Percentiles rank a stretch among this genome's conserved stretches.
These are phyloP conservation scores for Penicillium sp. DNA, from an alignment of 2,329 filamentous ascomycete species.

Conservation along the genomic window DNA sequence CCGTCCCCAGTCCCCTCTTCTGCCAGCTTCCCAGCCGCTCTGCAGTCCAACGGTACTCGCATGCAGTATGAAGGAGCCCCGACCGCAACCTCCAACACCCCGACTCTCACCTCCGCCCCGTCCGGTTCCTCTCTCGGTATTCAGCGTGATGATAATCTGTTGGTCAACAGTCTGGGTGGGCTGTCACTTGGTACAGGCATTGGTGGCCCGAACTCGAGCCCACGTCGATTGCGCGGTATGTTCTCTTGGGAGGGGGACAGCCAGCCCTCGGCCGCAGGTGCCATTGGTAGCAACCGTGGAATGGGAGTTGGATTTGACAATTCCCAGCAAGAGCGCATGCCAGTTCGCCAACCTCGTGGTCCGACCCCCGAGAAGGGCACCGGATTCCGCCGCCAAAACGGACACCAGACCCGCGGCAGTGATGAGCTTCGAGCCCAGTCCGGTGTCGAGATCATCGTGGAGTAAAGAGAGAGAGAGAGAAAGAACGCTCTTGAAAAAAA, in stretches of 20 bases:
- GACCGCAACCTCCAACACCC: conserved; percentile 66
- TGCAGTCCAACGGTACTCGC: conserved; percentile 66
- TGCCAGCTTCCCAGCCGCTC: conserved; percentile 77
- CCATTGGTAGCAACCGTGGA: conserved; percentile 67
- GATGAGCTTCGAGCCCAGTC: conserved; percentile 66
- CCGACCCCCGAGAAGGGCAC: conserved; percentile 64
- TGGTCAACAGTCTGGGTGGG: conserved; percentile 67
- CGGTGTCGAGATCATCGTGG: conserved; percentile 66
- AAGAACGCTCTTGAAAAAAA: neutral
- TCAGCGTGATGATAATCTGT: conserved; percentile 60
- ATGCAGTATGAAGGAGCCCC: conserved; percentile 63
- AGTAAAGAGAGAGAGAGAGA: conserved; percentile 47
- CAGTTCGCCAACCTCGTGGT: conserved; percentile 65
- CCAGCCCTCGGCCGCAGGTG: conserved; percentile 54
- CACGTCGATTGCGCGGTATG: conserved; percentile 63
- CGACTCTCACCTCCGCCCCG: conserved; percentile 66
- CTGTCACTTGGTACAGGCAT: conserved; percentile 61
- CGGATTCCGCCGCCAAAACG: conserved; percentile 64
- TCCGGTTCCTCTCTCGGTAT: conserved; percentile 52
- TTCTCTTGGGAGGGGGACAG: conserved; percentile 63
- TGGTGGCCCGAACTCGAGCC: conserved; percentile 55
- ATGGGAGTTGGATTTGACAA: conserved; percentile 64
- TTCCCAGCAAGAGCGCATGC: conserved; percentile 58
- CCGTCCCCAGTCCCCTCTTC: conserved; percentile 90
- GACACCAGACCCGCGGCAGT: conserved; percentile 65